Base-by-base conservation (phyloP, 129 eudicot species). In the Helianthus tuberosus region DNA sequence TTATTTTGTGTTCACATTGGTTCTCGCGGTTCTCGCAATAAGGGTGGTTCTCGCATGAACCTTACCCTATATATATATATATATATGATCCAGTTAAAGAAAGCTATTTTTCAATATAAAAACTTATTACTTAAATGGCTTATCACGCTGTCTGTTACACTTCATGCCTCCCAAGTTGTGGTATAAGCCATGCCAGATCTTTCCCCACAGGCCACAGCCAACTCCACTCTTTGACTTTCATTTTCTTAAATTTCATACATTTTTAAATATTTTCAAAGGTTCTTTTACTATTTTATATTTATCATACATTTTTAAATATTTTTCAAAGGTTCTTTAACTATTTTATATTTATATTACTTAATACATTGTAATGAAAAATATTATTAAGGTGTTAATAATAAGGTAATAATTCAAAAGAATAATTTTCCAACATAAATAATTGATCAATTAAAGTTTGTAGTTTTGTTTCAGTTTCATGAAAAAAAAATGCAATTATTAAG, bases 141-240 rank as follows among this genome's bases (percentile, higher is more conserved):
- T 59, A 59, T 59, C 64, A 38, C n/a, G 53, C 44, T 65, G 70
- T 65, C 52, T 65, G 70, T 43, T 65, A 4, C 35, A 65, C 70
- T 39, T 65, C 70, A 65, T 65, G 70, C 70, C 38, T 65, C 53
- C 53, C 53, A 8, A 35, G 68, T 32, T 20, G 51, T 53, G 23
- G 70, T 17, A 65, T 10, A 41, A 65, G 53, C 47, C 53, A 65
- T 43, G 70, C 70, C 53, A 43, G 70, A 11, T 43, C 52, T 17
- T 65, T 43, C 70, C 70, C 15, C 64, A 59, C 64, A 59, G 64
- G 64, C 70, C n/a, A 43, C 25, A 39, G 32, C 36, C 53, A 41
- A 43, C 48, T 43, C 48, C 25, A 17, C 11, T 13, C 10, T 65
- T 65, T 65, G 53, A 39, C 53, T 65, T 65, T 65, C 12, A 3